Evolutionary conservation across 495 filamentous ascomycete genomes (phyloP).

Genomic region (Penicillium bovifimosum): DNA sequence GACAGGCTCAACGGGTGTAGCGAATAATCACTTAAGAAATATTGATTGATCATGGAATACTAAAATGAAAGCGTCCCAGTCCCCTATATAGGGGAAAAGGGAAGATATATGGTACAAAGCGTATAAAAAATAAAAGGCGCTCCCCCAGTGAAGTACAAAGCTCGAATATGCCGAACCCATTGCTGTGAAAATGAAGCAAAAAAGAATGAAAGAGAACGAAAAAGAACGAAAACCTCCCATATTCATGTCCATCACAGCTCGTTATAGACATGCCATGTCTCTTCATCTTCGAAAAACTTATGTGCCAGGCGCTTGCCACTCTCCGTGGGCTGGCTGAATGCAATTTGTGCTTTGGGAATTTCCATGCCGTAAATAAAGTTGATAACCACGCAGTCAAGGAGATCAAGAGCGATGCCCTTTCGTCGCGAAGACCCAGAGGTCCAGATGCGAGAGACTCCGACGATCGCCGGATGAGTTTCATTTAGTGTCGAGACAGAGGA

Average conservation of each 20-base stretch:
- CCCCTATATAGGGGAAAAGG: slow-evolving; percentile 2
- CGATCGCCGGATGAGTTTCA: slow-evolving; percentile 45
- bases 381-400: slow-evolving; percentile 57
- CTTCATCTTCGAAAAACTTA: slow-evolving; percentile 53
- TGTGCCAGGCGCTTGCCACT: slow-evolving; percentile 58
- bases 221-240: neutral
- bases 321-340: slow-evolving; percentile 73
- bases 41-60: neutral
- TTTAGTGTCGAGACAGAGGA: slow-evolving; percentile 45
- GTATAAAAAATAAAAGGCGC: slow-evolving; percentile 1
- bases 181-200: neutral
- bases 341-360: slow-evolving; percentile 56
- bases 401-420: slow-evolving; percentile 54
- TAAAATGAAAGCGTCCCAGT: slow-evolving; percentile 6
- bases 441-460: slow-evolving; percentile 72
- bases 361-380: slow-evolving; percentile 64
- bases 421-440: slow-evolving; percentile 55
- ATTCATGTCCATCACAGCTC: slow-evolving; percentile 30
- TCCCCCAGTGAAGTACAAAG: neutral
- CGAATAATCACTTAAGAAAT: neutral
- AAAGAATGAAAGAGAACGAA: slow-evolving; percentile 8
- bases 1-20: slow-evolving; percentile 14
- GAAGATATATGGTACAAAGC: slow-evolving; percentile 1
- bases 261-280: slow-evolving; percentile 50
- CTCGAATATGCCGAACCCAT: neutral